Conservation (phyloP, 768 basidiomycete genomes). For the Chiua virens region DNA sequence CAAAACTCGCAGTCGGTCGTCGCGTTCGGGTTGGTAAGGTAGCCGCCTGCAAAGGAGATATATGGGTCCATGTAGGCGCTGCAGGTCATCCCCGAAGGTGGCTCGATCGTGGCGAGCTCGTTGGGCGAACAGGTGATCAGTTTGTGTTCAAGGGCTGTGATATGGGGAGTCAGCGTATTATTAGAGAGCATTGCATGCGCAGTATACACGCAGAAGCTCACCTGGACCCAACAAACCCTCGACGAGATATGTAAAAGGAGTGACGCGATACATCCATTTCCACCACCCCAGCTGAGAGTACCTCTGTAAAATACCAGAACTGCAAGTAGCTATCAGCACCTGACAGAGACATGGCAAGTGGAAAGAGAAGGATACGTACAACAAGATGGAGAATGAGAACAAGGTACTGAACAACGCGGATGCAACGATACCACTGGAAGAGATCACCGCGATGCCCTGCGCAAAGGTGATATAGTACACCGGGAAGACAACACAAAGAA, state of each 20-base stretch:
- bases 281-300: constrained; percentile 35
- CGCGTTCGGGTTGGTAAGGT: constrained; percentile 54
- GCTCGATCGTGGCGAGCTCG: constrained; percentile 54
- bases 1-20: constrained; percentile 58
- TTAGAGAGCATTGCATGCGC: too few relatives aligned
- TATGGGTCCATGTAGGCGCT: constrained; percentile 49
- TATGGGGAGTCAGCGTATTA: neutral
- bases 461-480: constrained; percentile 45
- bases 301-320: constrained; percentile 50
- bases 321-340: constrained; percentile 13
- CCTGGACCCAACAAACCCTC: constrained; percentile 39
- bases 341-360: neutral
- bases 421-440: constrained; percentile 39
- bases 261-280: constrained; percentile 42
- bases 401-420: constrained; percentile 38
- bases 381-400: constrained; percentile 43
- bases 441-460: constrained; percentile 41
- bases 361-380: constrained; percentile 32
- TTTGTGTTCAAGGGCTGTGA: constrained; percentile 40
- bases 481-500: constrained; percentile 38
- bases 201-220: neutral
- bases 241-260: constrained; percentile 53
- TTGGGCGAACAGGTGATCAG: constrained; percentile 46
- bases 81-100: constrained; percentile 57
- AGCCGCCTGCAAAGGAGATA: constrained; percentile 52